Percentiles rank a stretch among this genome's conserved stretches.
These are phyloP conservation scores for Radiomyces spectabilis DNA, from an alignment of 192 early-diverging fungal genomes.

Conservation along the genomic window DNA sequence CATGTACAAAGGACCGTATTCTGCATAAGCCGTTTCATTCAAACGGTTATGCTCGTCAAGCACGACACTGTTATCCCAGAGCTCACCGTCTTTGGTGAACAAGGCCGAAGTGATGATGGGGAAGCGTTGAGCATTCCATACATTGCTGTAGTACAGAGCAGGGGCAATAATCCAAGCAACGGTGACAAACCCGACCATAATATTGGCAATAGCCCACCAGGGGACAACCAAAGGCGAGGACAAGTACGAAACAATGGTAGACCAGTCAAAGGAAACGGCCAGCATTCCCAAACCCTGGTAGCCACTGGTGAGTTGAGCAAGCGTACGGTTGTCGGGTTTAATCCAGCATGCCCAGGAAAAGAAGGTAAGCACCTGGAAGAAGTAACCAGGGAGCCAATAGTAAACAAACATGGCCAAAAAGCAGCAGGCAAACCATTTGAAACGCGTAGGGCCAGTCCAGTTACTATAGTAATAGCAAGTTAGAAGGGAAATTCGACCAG, in stretches of 20 bases:
- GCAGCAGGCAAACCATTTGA: slow-evolving; percentile 51
- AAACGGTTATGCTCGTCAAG: slow-evolving; percentile 25
- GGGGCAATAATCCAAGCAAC: slow-evolving; percentile 47
- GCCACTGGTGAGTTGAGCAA: slow-evolving; percentile 36
- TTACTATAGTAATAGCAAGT: slow-evolving; percentile 1
- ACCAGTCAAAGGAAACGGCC: slow-evolving; percentile 57
- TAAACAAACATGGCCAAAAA: slow-evolving; percentile 43
- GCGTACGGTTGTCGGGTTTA: slow-evolving; percentile 29
- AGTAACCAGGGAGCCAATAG: slow-evolving; percentile 52
- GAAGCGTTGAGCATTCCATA: slow-evolving; percentile 35
- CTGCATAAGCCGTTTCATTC: slow-evolving; percentile 33
- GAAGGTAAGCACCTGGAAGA: slow-evolving; percentile 40
- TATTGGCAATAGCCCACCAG: slow-evolving; percentile 41
- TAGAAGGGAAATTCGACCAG: too few relatives aligned
- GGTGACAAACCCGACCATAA: slow-evolving; percentile 40
- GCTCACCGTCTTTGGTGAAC: slow-evolving; percentile 24
- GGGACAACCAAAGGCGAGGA: slow-evolving; percentile 15
- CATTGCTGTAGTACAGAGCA: slow-evolving; percentile 39
- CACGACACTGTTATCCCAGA: slow-evolving; percentile 28
- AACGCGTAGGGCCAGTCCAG: slow-evolving; percentile 36
- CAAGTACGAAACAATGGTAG: slow-evolving; percentile 30
- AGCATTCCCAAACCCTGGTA: slow-evolving; percentile 45
- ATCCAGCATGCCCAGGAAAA: slow-evolving; percentile 50
- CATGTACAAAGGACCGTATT: slow-evolving; percentile 39
- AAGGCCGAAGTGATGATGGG: slow-evolving; percentile 32